Evolutionary conservation across 768 basidiomycete species (phyloP).

Genomic region (Crepidotus variabilis): DNA sequence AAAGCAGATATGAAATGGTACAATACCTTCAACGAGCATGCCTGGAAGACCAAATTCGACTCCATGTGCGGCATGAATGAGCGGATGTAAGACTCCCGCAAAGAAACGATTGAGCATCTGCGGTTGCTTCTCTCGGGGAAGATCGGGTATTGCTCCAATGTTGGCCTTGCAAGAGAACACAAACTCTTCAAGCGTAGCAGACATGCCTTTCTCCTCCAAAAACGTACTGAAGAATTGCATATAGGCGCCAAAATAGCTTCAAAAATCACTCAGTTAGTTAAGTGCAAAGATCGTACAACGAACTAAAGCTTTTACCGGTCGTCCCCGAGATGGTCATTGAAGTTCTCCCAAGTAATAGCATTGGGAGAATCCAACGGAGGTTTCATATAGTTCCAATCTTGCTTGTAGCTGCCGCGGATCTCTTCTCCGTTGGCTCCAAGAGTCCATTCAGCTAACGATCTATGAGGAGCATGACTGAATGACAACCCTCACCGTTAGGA

Average conservation of each 20-base stretch:
- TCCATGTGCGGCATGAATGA: constrained; percentile 64
- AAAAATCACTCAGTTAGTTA: neutral
- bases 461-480: constrained; percentile 52
- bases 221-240: constrained; percentile 48
- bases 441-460: constrained; percentile 53
- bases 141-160: constrained; percentile 22
- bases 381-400: constrained; percentile 31
- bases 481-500: constrained; percentile 9
- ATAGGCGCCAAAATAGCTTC: constrained; percentile 59
- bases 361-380: constrained; percentile 40
- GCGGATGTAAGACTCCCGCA: constrained; percentile 55
- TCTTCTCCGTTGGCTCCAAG: constrained; percentile 47
- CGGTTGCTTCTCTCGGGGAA: constrained; percentile 25
- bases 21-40: constrained; percentile 56
- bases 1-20: too few relatives aligned
- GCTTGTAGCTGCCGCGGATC: constrained; percentile 34
- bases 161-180: constrained; percentile 55
- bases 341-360: constrained; percentile 42
- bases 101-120: constrained; percentile 57
- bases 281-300: neutral
- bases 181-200: constrained; percentile 50
- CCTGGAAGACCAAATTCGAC: constrained; percentile 59
- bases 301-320: constrained; percentile 35
- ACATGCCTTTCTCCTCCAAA: constrained; percentile 38
- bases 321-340: constrained; percentile 54